Base-by-base conservation (phyloP, 176 grass and related monocot species). In the Rhipidocladum racemiflorum region DNA sequence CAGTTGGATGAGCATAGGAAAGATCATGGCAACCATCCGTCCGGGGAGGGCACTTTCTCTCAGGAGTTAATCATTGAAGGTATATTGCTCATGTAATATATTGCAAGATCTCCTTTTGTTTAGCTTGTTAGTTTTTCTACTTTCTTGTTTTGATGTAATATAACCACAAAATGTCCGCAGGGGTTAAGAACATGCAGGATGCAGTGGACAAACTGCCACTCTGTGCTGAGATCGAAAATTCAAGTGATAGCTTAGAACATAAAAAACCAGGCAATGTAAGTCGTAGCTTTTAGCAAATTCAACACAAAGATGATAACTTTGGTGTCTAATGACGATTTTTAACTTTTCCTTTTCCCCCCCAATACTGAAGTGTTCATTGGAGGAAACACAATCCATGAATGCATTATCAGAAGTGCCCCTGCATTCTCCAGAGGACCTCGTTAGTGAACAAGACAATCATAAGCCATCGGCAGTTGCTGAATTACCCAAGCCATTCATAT, bases 401-500 rank as follows among this genome's bases (percentile, higher is more conserved):
- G 60, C 28, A 35, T 44, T 79, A 65, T 48, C 78, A 40, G 72
- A 89, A 78, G 38, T 74, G 20, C 4, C 15, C 23, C 2, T 70
- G 64, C 21, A 76, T 64, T 55, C 71, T 81, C 44, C 36, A 63
- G 84, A 78, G 59, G 46, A 62, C 21, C 28, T 34, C 24, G 7
- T 75, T 69, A 78, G 75, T 35, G 81, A 51, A 84, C 84, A 85
- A 64, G 75, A 72, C 63, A 81, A 81, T 39, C 4, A 55, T 66
- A 79, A 69, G 71, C 76, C 89, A 80, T 80, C 86, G 38, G 61
- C 71, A 74, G 72, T 83, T 50, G 43, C 74, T 76, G 53, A 28
- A 91, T 40, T 59, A 81, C 34, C 67, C 61, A 88, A 83, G 51
- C 82, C 92, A 80, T 76, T 74, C 63, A 43, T 88, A 69, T 60